phyloP scores from a whole-genome alignment of 129 eudicot species.

The Sambucus nigra region DNA sequence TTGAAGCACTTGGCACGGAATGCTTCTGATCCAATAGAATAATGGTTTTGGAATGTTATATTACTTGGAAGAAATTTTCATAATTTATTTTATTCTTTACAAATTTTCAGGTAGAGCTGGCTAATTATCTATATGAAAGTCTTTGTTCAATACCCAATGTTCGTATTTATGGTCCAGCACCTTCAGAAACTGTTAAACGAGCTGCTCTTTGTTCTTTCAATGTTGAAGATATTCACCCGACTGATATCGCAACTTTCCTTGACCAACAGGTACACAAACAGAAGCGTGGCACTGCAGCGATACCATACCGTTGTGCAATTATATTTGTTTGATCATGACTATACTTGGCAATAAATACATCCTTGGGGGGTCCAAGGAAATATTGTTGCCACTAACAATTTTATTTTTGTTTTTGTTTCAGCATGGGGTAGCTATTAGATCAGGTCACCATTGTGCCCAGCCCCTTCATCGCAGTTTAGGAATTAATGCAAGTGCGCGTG shows the following conservation, averaged over 20 bases:
- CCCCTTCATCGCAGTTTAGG: conserved; percentile 93
- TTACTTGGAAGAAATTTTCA: no score
- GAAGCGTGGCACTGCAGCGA: background rate
- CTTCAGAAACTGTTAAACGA: conserved; percentile 61
- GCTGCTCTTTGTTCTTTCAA: conserved; percentile 93
- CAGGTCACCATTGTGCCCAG: conserved; percentile 99
- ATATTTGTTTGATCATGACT: no score
- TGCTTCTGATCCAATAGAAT: no score
- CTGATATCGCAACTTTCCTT: conserved; percentile 87
- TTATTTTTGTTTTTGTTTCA: conserved; percentile 20
- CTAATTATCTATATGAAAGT: conserved; percentile 56
- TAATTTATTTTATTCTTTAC: no score
- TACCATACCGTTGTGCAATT: no score
- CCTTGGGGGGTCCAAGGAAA: background rate
- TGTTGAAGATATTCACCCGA: conserved; percentile 81
- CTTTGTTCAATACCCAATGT: conserved; percentile 50
- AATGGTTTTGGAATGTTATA: no score
- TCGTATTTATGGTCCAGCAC: conserved; percentile 84
- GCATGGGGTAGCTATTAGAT: conserved; percentile 98
- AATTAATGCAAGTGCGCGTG: conserved; percentile 88
- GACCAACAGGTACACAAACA: conserved; percentile 40
- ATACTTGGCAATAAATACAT: background rate
- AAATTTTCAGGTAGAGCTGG: conserved; percentile 66
- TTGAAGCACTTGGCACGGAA: no score
- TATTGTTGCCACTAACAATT: conserved; percentile 2